A percentile compares a stretch with the other conserved stretches of the same genome.
These are phyloP conservation scores for Candida silvicultrix DNA, from an alignment of 805 yeast genomes.

Conservation along the genomic window DNA sequence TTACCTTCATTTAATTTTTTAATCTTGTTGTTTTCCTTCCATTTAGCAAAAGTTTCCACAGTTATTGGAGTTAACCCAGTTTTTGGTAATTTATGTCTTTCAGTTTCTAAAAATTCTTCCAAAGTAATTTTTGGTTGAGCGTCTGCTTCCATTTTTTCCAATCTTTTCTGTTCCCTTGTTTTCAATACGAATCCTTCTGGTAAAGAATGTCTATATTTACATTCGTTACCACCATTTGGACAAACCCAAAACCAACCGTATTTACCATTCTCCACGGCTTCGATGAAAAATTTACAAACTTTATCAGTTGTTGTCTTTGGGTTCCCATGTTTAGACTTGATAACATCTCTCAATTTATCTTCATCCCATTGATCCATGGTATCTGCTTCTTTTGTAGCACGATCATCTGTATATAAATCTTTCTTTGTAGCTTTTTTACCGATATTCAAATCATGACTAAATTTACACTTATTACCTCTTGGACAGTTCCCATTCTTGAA, in stretches of 20 bases:
- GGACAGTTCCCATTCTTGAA: conserved; percentile 85
- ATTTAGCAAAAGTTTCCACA: conserved; percentile 65
- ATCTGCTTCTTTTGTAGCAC: conserved; percentile 64
- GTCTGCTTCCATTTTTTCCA: conserved; percentile 81
- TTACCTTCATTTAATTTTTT: conserved; percentile 42
- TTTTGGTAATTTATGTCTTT: conserved; percentile 76
- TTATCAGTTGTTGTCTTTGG: conserved; percentile 90
- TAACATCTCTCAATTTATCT: conserved; percentile 82
- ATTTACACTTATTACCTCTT: conserved; percentile 80
- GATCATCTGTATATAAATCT: conserved; percentile 87
- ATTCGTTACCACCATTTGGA: conserved; percentile 88
- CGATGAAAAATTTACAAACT: conserved; percentile 89
- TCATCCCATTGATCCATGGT: conserved; percentile 98
- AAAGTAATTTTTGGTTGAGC: conserved; percentile 84
- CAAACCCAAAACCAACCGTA: conserved; percentile 99
- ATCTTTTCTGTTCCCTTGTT: conserved; percentile 91
- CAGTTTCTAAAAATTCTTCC: conserved; percentile 94
- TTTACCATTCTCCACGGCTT: conserved; percentile 94
- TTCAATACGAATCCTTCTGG: conserved; percentile 96
- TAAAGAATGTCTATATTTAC: conserved; percentile 91
- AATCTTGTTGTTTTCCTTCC: conserved; percentile 71
- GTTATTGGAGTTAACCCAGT: conserved; percentile 80
- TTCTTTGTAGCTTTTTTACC: conserved; percentile 87
- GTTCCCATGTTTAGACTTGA: conserved; percentile 90
- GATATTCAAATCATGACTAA: conserved; percentile 79